Base-by-base conservation (phyloP, 371 early-diverging fungal species). In the Cokeromyces recurvatus region DNA sequence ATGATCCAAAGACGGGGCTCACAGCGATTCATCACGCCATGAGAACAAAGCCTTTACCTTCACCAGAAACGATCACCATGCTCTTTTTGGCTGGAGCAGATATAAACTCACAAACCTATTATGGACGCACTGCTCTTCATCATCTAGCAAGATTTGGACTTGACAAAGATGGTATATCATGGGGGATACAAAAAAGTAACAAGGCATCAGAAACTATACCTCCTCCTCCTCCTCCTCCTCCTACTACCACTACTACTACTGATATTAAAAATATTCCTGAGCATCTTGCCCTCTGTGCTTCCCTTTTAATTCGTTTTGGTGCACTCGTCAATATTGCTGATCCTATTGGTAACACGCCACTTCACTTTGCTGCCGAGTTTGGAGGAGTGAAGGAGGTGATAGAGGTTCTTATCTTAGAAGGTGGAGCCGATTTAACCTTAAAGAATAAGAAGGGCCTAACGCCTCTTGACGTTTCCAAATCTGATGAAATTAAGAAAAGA, bases 341-440 rank as follows among this genome's bases (percentile, higher is more conserved):
- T 45, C 71, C 76, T 7, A 77, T 75, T 31, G 83, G 83, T 2
- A 82, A 82, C 40, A 80, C 81, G 8, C 82, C 86, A 17, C 41
- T 84, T n/a, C 86, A 85, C 54, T 81, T 82, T 54, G 86, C 86
- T 16, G 78, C 77, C 4, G 78, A 80, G 48, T 79, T 75, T 50
- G 79, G 81, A 6, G 70, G 72, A 12, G 70, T 81, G 0, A 48
- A 66, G 19, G 79, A 81, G 46, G 81, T 81, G 0, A 55, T 81
- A 2, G 64, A 69, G 15, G 77, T 79, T 3, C 43, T 81, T 24
- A 50, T 75, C 25, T 21, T 70, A 21, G 74, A 77, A 39, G 77
- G 71, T 6, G 54, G 64, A 15, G 78, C 78, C 3, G 71, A 74
- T 46, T 52, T 78, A 29, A 52, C 52, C 11, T 49, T 64, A 19